phyloP scores from a whole-genome alignment of 192 early-diverging fungal species.

The Coemansia sp. region DNA sequence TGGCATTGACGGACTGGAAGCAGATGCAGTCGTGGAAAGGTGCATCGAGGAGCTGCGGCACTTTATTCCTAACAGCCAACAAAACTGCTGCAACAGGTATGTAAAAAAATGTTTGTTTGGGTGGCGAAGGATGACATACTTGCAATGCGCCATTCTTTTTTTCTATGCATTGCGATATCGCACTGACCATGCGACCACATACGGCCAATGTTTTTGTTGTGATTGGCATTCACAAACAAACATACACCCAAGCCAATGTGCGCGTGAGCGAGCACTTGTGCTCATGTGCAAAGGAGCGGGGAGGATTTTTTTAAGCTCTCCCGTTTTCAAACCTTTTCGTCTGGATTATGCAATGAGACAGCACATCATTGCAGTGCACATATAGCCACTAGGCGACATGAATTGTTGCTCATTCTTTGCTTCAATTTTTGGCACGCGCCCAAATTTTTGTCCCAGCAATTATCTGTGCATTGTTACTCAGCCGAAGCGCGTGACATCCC shows the following conservation, averaged over 20 bases:
- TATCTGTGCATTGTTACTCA: conserved; percentile 4
- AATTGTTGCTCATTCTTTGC: not conserved
- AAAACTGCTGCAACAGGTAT: not conserved
- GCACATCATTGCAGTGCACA: conserved; percentile 8
- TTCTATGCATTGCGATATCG: not conserved
- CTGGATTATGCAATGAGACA: not conserved
- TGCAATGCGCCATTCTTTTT: conserved; percentile 3
- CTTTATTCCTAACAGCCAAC: conserved; percentile 11
- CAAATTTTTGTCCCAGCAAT: conserved; percentile 1
- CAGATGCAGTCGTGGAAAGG: conserved; percentile 2
- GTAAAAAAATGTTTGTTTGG: not conserved
- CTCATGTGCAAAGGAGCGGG: not conserved
- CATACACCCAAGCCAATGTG: not conserved
- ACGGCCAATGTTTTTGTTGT: not conserved
- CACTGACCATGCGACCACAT: conserved; percentile 5
- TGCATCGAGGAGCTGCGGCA: conserved; percentile 19
- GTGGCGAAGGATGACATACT: not conserved
- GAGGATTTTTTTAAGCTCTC: not conserved
- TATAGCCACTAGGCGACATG: not conserved
- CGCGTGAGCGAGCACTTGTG: not conserved
- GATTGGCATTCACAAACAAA: not conserved
- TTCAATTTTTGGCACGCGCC: conserved; percentile 8
- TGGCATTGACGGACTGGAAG: not conserved
- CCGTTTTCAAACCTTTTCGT: not conserved
- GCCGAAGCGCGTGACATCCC: not conserved